Evolutionary conservation across 345 rosid species (phyloP), one percentile per base, ranked within the genome.

Genomic region (Salix brachista): DNA sequence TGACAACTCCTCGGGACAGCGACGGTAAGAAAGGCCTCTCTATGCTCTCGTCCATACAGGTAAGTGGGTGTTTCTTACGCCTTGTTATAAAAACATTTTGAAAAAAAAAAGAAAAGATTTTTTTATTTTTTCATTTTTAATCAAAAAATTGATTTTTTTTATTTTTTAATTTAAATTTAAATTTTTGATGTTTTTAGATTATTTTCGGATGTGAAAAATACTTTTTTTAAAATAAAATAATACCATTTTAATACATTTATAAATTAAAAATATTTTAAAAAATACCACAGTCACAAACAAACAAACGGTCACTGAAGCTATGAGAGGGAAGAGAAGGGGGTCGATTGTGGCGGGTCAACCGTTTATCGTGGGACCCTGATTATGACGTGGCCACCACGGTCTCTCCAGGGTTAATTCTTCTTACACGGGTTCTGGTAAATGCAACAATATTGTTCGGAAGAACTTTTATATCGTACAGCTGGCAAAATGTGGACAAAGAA

Each of bases 321-420:
- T 80, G 75, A 83, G 72, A 81, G 62, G 12, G 26, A 34, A 34
- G 71, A n/a, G 70, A 67, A 80, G 46, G 77, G 17, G 81, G 37
- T 76, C 78, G 69, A 61, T 80, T 73, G 54, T 83, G 80, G 88
- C 83, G 88, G 90, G 90, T 84, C 86, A 82, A 83, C 81, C 86
- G 23, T 80, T 80, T 66, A 71, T 30, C 23, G 80, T 42, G 86
- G 90, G 82, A 48, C 83, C 83, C 81, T 0, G 1, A 1, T 1
- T 80, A 83, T 76, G 83, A 89, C 88, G 91, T 90, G 98, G 93
- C 88, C 71, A 79, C 77, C 28, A 23, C 23, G 77, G 80, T 83
- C 60, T 67, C 19, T 54, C 72, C 56, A 81, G 64, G 13, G 52
- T 72, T 56, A 66, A 62, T 46, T 21, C 19, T 13, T 19, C 28